phyloP scores from a whole-genome alignment of 1,284 basidiomycete genomes.

The Hymenochaete sp. region DNA sequence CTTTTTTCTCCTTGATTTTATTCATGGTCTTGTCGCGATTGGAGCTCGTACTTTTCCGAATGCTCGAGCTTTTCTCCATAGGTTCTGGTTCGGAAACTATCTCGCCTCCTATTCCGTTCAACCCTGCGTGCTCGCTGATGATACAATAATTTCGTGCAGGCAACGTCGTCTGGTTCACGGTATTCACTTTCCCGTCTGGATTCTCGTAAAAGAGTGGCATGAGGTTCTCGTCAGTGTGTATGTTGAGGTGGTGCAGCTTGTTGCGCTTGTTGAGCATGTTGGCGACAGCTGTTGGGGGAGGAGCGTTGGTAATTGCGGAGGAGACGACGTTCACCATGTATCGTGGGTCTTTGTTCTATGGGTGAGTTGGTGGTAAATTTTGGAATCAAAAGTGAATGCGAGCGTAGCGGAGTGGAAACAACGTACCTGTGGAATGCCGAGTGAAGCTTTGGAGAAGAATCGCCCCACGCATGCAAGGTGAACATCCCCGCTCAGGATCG shows the following conservation, averaged over 20 bases:
- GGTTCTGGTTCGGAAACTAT: not conserved
- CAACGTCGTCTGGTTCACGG: conserved; percentile 17
- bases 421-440: conserved; percentile 21
- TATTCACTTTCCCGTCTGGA: conserved; percentile 17
- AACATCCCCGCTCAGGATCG: conserved; percentile 30
- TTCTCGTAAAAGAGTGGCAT: conserved; percentile 20
- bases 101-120: conserved; percentile 1
- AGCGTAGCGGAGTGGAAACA: not conserved
- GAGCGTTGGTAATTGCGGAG: conserved; percentile 30
- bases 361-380: not conserved
- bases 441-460: conserved; percentile 22
- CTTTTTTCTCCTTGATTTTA: not conserved
- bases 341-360: conserved; percentile 26
- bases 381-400: not conserved
- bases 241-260: conserved; percentile 30
- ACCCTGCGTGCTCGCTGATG: conserved; percentile 22
- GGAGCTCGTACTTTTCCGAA: too few relatives aligned
- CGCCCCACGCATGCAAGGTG: conserved; percentile 25
- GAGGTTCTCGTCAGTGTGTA: conserved; percentile 31
- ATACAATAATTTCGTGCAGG: conserved; percentile 21
- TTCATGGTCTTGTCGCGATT: not conserved
- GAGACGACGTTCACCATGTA: conserved; percentile 31
- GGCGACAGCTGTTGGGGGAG: conserved; percentile 32
- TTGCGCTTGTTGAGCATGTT: conserved; percentile 24
- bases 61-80: too few relatives aligned